Evolutionary conservation across 2,329 filamentous ascomycete species (phyloP).

Genomic region (Penicillium sp.): DNA sequence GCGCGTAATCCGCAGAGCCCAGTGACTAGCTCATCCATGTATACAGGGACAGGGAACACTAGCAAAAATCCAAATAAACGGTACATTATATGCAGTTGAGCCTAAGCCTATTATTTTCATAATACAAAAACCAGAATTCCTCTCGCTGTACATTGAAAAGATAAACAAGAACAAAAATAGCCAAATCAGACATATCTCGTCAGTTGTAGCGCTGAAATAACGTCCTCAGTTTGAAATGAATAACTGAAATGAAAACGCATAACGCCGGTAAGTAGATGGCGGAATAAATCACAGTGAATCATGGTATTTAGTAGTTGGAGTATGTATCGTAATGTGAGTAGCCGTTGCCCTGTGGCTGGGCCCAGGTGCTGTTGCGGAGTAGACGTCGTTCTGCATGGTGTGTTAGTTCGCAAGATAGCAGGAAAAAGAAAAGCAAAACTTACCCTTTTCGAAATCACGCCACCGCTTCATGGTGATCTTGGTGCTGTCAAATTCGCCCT

Average conservation of each 20-base stretch:
- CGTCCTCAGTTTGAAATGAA: neutral
- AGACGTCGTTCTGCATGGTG: slow-evolving; percentile 33
- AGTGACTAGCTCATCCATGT: too few relatives aligned
- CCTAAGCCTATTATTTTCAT: neutral
- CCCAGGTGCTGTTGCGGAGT: slow-evolving; percentile 28
- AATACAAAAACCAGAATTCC: neutral
- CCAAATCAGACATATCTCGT: slow-evolving; percentile 2
- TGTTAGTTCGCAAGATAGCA: neutral
- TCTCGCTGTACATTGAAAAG: neutral
- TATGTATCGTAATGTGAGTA: slow-evolving; percentile 36
- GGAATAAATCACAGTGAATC: slow-evolving; percentile 17
- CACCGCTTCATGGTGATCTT: slow-evolving; percentile 99
- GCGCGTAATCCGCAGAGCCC: too few relatives aligned
- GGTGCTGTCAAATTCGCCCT: slow-evolving; percentile 95
- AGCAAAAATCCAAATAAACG: neutral
- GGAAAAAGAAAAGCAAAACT: slow-evolving; percentile 12
- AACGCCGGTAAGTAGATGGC: slow-evolving; percentile 10
- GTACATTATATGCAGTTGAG: neutral
- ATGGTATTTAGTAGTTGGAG: slow-evolving; percentile 32
- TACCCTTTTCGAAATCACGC: slow-evolving; percentile 86
- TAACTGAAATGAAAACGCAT: neutral
- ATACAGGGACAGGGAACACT: too few relatives aligned
- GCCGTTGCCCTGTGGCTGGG: slow-evolving; percentile 23
- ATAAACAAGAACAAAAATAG: neutral
- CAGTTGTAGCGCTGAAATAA: neutral